Evolutionary conservation across 2,329 filamentous ascomycete species (phyloP), one percentile per base, ranked within the genome.

Genomic region (Paecilomyces fulvus): DNA sequence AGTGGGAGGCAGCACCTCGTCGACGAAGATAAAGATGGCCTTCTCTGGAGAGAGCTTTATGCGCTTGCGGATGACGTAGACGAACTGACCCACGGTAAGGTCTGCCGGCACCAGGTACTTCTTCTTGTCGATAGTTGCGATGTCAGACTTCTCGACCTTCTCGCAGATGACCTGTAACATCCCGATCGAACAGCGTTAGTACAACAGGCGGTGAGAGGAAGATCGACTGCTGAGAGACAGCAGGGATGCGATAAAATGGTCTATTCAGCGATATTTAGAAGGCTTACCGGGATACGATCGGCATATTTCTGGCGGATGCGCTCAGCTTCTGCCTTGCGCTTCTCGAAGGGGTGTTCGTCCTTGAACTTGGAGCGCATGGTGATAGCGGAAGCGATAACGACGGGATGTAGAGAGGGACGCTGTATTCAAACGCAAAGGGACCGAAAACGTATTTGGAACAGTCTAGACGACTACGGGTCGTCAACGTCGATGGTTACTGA

Each of bases 41-140:
- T 99, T 99, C 82, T 99, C 94, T 30, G 94, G 94, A 55, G 91
- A 96, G 65, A 99, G 84, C 90, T 99, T 99, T 80, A 99, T 99
- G 72, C 94, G 89, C 85, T 99, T 99, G 75, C 94, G 91, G 79
- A 99, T 99, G 63, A 99, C 94, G 78, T 99, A 99, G 79, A 99
- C 94, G 74, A 99, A 96, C 86, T 99, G 94, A 69, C 94, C 94
- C 62, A 99, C 94, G 61, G 94, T 99, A 72, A 99, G 85, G 73
- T 99, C 94, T 66, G 94, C 91, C 12, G 94, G 94, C 28, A 99
- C 94, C 52, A 99, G 84, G 73, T 99, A 99, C 81, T 99, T 99
- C 86, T 99, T 99, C 87, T 99, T 99, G 80, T 99, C 94, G 83
- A 99, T 99, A 65, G 94, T 97, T 59, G 94, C 94, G 68, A 99